Conservation (phyloP, 2,329 filamentous ascomycete genomes). For the Colletotrichum australisinense region DNA sequence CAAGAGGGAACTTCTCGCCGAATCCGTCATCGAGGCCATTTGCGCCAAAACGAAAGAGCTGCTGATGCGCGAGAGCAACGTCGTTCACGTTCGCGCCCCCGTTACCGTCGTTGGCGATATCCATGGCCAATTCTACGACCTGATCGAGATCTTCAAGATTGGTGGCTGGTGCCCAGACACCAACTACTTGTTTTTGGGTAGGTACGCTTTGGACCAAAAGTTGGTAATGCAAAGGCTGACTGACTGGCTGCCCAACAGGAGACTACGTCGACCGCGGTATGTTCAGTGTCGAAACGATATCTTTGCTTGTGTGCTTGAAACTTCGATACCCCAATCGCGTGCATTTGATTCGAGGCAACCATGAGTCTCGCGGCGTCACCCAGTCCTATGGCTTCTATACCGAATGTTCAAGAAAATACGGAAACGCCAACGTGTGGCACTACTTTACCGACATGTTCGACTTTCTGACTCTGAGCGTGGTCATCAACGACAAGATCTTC, state of each 20-base stretch:
- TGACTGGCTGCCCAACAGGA: constrained; percentile 60
- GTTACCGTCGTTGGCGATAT: constrained; percentile 99
- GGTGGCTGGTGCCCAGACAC: constrained; percentile 97
- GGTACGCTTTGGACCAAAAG: constrained; percentile 62
- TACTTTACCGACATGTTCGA: constrained; percentile 99
- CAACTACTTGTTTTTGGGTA: constrained; percentile 97
- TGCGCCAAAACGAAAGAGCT: constrained; percentile 99
- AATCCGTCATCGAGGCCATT: constrained; percentile 98
- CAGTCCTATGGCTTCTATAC: constrained; percentile 99
- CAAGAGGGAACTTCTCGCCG: constrained; percentile 95
- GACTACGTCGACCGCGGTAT: constrained; percentile 99
- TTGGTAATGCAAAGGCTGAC: constrained; percentile 7
- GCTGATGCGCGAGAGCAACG: constrained; percentile 99
- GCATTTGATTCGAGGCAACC: constrained; percentile 95
- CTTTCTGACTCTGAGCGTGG: constrained; percentile 94
- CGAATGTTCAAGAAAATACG: constrained; percentile 97
- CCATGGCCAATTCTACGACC: constrained; percentile 98
- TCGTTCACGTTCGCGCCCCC: constrained; percentile 94
- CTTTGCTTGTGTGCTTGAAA: constrained; percentile 95
- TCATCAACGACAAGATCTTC: constrained; percentile 99
- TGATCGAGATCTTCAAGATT: constrained; percentile 99
- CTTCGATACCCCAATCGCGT: constrained; percentile 96
- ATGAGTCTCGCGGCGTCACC: constrained; percentile 96
- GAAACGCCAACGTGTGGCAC: constrained; percentile 98
- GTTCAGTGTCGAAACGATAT: constrained; percentile 99